A percentile compares a stretch with the other conserved stretches of the same genome.
These are phyloP conservation scores for Aphanoascus verrucosus DNA, from an alignment of 2,329 filamentous ascomycete species.

Conservation along the genomic window DNA sequence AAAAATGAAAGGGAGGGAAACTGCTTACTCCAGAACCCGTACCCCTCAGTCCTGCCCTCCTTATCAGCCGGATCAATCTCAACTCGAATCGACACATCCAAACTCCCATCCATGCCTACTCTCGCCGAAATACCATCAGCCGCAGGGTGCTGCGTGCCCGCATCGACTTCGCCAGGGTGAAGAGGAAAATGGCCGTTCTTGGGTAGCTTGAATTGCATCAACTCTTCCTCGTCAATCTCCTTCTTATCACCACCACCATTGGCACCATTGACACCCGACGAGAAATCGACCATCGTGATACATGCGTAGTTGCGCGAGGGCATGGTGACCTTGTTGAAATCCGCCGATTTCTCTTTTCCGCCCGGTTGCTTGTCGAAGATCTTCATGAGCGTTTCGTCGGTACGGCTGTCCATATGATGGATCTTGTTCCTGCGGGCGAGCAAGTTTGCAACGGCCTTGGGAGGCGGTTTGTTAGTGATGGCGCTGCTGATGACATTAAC, in stretches of 20 bases:
- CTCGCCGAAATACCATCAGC: conserved; percentile 40
- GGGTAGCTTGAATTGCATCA: conserved; percentile 24
- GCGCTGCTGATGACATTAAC: conserved; percentile 54
- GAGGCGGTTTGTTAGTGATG: conserved; percentile 59
- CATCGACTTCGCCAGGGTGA: conserved; percentile 63
- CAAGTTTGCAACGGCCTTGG: conserved; percentile 53
- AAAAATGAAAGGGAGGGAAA: neutral
- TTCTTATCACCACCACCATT: conserved; percentile 13
- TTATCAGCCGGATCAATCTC: conserved; percentile 37
- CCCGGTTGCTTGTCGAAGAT: conserved; percentile 53
- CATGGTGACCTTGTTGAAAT: conserved; percentile 78
- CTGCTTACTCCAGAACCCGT: conserved; percentile 40
- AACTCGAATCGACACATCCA: conserved; percentile 38
- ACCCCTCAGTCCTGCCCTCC: conserved; percentile 36
- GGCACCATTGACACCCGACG: too few species aligned
- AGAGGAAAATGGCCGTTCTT: conserved; percentile 62
- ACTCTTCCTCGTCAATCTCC: conserved; percentile 12
- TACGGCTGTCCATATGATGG: conserved; percentile 52
- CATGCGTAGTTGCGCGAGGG: conserved; percentile 55
- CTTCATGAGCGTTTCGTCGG: conserved; percentile 54
- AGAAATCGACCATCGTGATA: conserved; percentile 43
- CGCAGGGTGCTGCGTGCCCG: conserved; percentile 68
- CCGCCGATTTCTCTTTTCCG: conserved; percentile 51
- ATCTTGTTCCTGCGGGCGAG: conserved; percentile 55
- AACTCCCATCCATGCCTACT: conserved; percentile 31